Conservation (phyloP, 1,139 yeast species). For the Diutina mesorugosa region DNA sequence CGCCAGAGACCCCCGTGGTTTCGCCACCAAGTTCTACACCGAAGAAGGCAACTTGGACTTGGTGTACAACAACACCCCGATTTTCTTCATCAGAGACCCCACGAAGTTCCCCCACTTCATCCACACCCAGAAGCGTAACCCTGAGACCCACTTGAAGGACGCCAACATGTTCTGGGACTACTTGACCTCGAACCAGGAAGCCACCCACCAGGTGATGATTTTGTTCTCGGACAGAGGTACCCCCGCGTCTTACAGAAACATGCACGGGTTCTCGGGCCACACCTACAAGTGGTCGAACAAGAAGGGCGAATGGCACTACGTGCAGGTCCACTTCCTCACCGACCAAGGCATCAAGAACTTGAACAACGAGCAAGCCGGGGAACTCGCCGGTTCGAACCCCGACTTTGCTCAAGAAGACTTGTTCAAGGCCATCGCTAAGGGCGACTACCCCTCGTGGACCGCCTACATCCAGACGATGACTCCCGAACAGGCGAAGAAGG, state of each 20-base stretch:
- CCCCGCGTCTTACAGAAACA: conserved; percentile 49
- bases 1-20: conserved; percentile 87
- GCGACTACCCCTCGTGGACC: conserved; percentile 53
- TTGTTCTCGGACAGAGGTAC: conserved; percentile 61
- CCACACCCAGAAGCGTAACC: conserved; percentile 80
- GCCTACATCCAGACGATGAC: conserved; percentile 58
- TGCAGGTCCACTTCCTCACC: conserved; percentile 47
- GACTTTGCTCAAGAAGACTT: conserved; percentile 55
- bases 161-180: conserved; percentile 66
- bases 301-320: conserved; percentile 54
- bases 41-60: conserved; percentile 83
- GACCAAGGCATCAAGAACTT: conserved; percentile 51
- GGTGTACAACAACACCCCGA: conserved; percentile 85
- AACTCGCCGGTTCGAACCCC: conserved; percentile 47
- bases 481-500: conserved; percentile 44
- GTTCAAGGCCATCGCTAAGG: conserved; percentile 46
- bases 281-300: conserved; percentile 57
- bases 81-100: conserved; percentile 79
- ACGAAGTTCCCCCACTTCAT: conserved; percentile 80
- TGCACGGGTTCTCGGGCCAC: conserved; percentile 67
- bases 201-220: conserved; percentile 50
- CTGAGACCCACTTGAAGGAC: conserved; percentile 47
- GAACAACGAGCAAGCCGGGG: conserved; percentile 45
- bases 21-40: conserved; percentile 71
- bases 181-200: conserved; percentile 48